Evolutionary conservation across 768 basidiomycete genomes (phyloP).

Genomic region (Sistotremastrum niveocremeum): DNA sequence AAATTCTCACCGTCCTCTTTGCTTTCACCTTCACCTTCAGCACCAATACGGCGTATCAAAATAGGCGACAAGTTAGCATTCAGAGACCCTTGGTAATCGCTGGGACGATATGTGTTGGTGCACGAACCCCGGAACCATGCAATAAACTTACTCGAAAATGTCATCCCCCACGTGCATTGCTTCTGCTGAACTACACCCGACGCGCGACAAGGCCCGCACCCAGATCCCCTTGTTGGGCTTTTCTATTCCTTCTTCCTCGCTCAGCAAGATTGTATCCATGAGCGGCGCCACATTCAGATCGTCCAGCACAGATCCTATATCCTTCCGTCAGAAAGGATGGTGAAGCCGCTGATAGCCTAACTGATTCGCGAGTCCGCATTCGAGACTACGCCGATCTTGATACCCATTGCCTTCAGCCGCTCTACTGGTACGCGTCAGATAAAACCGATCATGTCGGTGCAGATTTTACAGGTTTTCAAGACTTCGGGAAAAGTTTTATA

Average conservation of each 20-base stretch:
- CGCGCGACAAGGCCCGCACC: slow-evolving; percentile 25
- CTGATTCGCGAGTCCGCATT: slow-evolving; percentile 65
- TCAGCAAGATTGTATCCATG: slow-evolving; percentile 47
- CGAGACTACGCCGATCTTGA: slow-evolving; percentile 50
- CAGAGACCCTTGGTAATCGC: slow-evolving; percentile 54
- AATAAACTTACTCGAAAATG: slow-evolving; percentile 38
- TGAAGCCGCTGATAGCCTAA: slow-evolving; percentile 20
- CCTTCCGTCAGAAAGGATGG: not conserved
- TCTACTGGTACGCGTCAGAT: slow-evolving; percentile 8
- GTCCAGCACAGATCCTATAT: slow-evolving; percentile 31
- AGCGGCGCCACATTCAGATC: slow-evolving; percentile 42
- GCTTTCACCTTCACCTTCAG: slow-evolving; percentile 32
- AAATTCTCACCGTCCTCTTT: slow-evolving; percentile 32
- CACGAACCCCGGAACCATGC: not conserved
- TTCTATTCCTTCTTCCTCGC: slow-evolving; percentile 54
- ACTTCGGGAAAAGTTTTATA: slow-evolving; percentile 49
- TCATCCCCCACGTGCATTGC: slow-evolving; percentile 71
- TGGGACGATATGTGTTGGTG: slow-evolving; percentile 13
- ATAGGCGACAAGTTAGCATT: slow-evolving; percentile 42
- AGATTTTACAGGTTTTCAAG: slow-evolving; percentile 25
- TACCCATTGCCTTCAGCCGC: slow-evolving; percentile 26
- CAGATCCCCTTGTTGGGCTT: slow-evolving; percentile 58
- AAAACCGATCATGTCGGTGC: not conserved
- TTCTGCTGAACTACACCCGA: slow-evolving; percentile 24
- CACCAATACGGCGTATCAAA: slow-evolving; percentile 37